These are phyloP conservation scores for Phytophthora brassicae DNA, from an alignment of 352 stramenopile species.

Conservation along the genomic window DNA sequence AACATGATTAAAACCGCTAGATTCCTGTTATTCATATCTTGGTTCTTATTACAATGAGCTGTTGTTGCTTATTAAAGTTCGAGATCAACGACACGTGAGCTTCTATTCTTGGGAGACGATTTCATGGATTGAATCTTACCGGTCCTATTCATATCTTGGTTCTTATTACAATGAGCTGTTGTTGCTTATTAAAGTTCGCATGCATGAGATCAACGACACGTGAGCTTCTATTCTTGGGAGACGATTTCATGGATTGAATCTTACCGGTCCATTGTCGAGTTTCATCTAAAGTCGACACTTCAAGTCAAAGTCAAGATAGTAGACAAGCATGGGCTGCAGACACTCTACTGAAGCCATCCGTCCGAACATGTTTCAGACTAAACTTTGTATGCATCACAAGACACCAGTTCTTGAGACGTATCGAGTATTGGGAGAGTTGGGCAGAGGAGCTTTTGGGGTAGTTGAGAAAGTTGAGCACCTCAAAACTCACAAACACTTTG, in stretches of 20 bases:
- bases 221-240: constrained; percentile 10
- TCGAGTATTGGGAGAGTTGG: constrained; percentile 52
- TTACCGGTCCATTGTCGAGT: constrained; percentile 15
- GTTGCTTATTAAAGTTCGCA: not conserved
- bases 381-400: constrained; percentile 77
- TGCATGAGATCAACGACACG: not conserved
- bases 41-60: too few species aligned
- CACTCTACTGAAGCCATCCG: constrained; percentile 51
- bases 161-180: too few species aligned
- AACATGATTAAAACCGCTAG: too few species aligned
- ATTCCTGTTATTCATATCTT: too few species aligned
- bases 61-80: not conserved
- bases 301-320: not conserved
- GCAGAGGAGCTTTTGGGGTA: constrained; percentile 71
- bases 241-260: not conserved
- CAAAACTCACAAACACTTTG: constrained; percentile 63
- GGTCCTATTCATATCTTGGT: too few species aligned
- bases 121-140: not conserved
- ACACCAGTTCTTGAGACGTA: constrained; percentile 50
- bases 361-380: constrained; percentile 79
- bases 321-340: constrained; percentile 61
- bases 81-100: not conserved
- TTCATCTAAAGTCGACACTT: not conserved
- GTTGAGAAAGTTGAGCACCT: constrained; percentile 76
- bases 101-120: constrained; percentile 6